Evolutionary conservation across 345 rosid genomes (phyloP).

Genomic region (Hypericum perforatum): DNA sequence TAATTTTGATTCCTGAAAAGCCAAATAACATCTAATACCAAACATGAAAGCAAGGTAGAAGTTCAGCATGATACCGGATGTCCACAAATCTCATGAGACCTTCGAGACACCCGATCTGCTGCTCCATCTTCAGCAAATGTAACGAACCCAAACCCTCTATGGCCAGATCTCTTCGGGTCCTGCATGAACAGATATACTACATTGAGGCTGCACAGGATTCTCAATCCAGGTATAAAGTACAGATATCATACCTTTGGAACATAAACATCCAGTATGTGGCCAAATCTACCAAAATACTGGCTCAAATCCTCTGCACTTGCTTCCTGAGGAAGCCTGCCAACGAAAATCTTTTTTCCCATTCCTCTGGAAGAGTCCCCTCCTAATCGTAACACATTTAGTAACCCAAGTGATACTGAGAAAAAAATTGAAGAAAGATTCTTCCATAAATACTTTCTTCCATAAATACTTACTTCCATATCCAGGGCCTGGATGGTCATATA

Average conservation of each 20-base stretch:
- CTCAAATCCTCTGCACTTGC: slow-evolving; percentile 79
- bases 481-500: slow-evolving; percentile 77
- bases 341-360: slow-evolving; percentile 83
- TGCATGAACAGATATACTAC: slow-evolving; percentile 9
- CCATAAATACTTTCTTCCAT: not conserved
- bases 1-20: too few relatives aligned
- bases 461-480: slow-evolving; percentile 70
- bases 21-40: too few relatives aligned
- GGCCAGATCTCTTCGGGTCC: slow-evolving; percentile 94
- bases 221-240: too few relatives aligned
- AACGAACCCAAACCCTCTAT: slow-evolving; percentile 94
- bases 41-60: not conserved
- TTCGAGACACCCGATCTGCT: slow-evolving; percentile 85
- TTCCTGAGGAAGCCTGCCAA: slow-evolving; percentile 97
- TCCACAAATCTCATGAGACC: slow-evolving; percentile 94
- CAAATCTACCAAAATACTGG: slow-evolving; percentile 87
- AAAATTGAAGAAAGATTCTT: not conserved
- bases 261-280: slow-evolving; percentile 80
- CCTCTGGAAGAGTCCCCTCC: slow-evolving; percentile 65
- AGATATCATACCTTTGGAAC: slow-evolving; percentile 43
- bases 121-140: slow-evolving; percentile 92
- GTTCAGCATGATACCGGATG: slow-evolving; percentile 53
- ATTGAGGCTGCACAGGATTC: too few relatives aligned
- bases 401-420: not conserved
- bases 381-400: slow-evolving; percentile 19